Base-by-base conservation (phyloP, 306 rosid genomes). In the Prosopis cineraria region DNA sequence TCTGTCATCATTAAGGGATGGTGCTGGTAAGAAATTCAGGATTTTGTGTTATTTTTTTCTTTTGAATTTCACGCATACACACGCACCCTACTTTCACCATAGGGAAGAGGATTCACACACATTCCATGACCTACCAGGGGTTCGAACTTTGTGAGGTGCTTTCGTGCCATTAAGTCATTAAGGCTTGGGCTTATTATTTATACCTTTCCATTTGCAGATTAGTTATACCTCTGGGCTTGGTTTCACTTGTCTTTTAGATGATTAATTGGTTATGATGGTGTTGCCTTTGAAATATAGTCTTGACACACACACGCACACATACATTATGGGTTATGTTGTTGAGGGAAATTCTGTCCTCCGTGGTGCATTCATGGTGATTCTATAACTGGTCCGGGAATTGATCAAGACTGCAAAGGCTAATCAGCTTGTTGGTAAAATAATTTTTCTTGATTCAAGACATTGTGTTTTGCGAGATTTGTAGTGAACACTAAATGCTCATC, bases 1-100 rank as follows among this genome's bases (percentile, higher is more conserved):
- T 48, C 50, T 79, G 48, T 68, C 83, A 27, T 89, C 87, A 68
- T 85, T 82, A 74, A 79, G 86, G 79, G 91, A 87, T 47, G 85
- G 82, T 11, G 66, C 72, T 60, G 93, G 93, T 87, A 85, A 81
- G 72, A 72, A 47, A 4, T 62, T 45, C 16, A 48, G 36, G 34
- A 52, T 4, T 72, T 36, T 82, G 30, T 79, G 22, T 48, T 16
- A 30, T 24, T 43, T 10, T n/a, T n/a, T n/a, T n/a, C n/a, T n/a
- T n/a, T n/a, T n/a, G n/a, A n/a, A n/a, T n/a, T n/a, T n/a, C n/a
- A n/a, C n/a, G n/a, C n/a, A n/a, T n/a, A n/a, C n/a, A n/a, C n/a
- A n/a, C n/a, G n/a, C n/a, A n/a, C n/a, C n/a, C n/a, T n/a, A n/a
- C n/a, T n/a, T n/a, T n/a, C n/a, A n/a, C n/a, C n/a, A n/a, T n/a